Evolutionary conservation across 2,329 filamentous ascomycete species (phyloP).

Genomic region (Leptoxyphium fumago): DNA sequence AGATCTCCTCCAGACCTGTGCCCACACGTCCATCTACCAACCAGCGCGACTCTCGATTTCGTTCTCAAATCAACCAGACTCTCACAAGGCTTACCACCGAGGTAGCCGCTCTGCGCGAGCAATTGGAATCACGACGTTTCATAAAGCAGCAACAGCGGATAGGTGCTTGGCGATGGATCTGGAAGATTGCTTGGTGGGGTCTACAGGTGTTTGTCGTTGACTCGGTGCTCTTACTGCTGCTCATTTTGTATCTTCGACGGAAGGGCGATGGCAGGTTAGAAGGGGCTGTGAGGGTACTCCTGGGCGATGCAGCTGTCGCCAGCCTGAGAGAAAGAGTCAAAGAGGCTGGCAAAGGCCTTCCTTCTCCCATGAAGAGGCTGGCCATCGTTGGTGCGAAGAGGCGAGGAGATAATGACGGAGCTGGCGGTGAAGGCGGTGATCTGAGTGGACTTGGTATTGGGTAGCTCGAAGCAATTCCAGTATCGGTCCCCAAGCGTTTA

Average conservation of each 20-base stretch:
- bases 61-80: conserved; percentile 52
- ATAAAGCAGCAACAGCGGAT: conserved; percentile 52
- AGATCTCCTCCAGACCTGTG: not conserved
- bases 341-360: not conserved
- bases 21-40: not conserved
- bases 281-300: conserved; percentile 52
- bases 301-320: conserved; percentile 31
- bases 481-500: too few species aligned
- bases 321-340: not conserved
- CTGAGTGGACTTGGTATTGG: not conserved
- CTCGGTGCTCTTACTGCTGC: conserved; percentile 46
- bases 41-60: not conserved
- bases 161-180: conserved; percentile 53
- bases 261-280: conserved; percentile 58
- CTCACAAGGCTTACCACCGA: conserved; percentile 85
- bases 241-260: conserved; percentile 58
- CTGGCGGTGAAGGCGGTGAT: not conserved
- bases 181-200: conserved; percentile 53
- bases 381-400: not conserved
- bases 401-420: not conserved
- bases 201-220: conserved; percentile 65
- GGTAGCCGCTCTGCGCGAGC: conserved; percentile 79
- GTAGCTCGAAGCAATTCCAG: too few species aligned
- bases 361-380: not conserved
- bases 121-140: conserved; percentile 64